A percentile compares a stretch with the other conserved stretches of the same genome.
These are phyloP conservation scores for Mycena rebaudengoi DNA, from an alignment of 768 basidiomycete genomes.

Conservation along the genomic window DNA sequence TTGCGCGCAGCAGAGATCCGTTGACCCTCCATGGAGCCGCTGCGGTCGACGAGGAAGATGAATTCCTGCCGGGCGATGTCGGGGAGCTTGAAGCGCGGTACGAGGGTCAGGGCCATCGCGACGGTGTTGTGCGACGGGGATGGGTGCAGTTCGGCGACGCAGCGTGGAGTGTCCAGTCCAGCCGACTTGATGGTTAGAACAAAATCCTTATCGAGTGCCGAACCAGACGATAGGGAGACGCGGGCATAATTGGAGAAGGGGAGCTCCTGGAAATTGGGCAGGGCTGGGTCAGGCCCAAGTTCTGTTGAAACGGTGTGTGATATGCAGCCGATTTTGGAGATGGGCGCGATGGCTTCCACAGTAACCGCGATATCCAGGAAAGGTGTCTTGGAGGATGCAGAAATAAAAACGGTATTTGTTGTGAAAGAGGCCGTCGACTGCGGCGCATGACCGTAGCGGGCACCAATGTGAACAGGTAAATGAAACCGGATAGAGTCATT, in stretches of 20 bases:
- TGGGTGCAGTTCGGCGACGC: conserved; percentile 46
- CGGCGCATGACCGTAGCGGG: conserved; percentile 24
- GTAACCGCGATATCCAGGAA: conserved; percentile 11
- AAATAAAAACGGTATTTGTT: neutral
- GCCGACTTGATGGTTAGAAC: conserved; percentile 48
- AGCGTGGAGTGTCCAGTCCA: conserved; percentile 51
- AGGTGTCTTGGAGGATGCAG: neutral
- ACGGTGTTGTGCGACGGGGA: conserved; percentile 30
- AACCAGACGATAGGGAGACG: conserved; percentile 12
- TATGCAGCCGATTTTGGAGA: conserved; percentile 18
- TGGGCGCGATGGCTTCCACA: conserved; percentile 19
- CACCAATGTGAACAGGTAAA: conserved; percentile 18
- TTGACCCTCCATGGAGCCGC: conserved; percentile 45
- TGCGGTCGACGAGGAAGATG: conserved; percentile 58
- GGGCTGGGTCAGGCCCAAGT: conserved; percentile 15
- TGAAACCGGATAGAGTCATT: conserved; percentile 22
- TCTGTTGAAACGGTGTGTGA: conserved; percentile 25
- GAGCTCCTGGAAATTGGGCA: conserved; percentile 20
- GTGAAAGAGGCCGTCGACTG: neutral
- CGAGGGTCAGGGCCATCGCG: conserved; percentile 50
- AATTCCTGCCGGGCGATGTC: conserved; percentile 50
- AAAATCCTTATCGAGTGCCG: conserved; percentile 45
- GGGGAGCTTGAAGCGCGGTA: conserved; percentile 50
- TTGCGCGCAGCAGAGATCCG: conserved; percentile 45
- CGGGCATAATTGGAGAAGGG: conserved; percentile 17